phyloP scores from a whole-genome alignment of 192 early-diverging fungal species.

The Cetraspora pellucida region DNA sequence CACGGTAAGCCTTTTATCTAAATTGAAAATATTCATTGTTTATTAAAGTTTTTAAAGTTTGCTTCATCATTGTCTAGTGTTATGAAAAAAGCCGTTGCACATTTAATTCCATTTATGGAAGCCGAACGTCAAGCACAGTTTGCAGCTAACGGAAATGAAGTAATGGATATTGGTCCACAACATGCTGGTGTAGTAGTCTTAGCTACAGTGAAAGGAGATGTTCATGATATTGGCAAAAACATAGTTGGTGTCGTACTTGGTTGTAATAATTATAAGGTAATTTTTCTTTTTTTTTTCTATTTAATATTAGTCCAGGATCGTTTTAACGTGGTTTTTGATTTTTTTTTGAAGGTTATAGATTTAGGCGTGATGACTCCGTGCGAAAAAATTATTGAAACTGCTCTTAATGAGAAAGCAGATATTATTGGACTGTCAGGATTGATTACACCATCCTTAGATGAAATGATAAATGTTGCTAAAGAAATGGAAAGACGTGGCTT shows the following conservation, averaged over 20 bases:
- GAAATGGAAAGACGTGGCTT: conserved; percentile 87
- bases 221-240: conserved; percentile 99
- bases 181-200: conserved; percentile 90
- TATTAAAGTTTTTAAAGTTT: not conserved
- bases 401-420: conserved; percentile 87
- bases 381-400: conserved; percentile 89
- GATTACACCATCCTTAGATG: conserved; percentile 94
- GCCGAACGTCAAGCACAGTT: conserved; percentile 82
- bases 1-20: conserved; percentile 54
- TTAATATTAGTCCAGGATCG: not conserved
- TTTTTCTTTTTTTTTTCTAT: not conserved
- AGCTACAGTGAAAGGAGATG: conserved; percentile 97
- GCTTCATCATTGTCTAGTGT: conserved; percentile 56
- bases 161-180: conserved; percentile 64
- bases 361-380: conserved; percentile 95
- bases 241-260: conserved; percentile 96
- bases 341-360: conserved; percentile 68
- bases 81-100: conserved; percentile 98
- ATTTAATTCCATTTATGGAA: conserved; percentile 94
- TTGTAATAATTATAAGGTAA: conserved; percentile 89
- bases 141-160: conserved; percentile 47
- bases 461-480: conserved; percentile 96
- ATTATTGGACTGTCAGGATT: conserved; percentile 92
- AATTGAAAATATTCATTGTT: not conserved
- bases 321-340: not conserved